Evolutionary conservation across 176 grass and related monocot species (phyloP), one percentile per base, ranked within the genome.

Genomic region (Neostapfia colusana): DNA sequence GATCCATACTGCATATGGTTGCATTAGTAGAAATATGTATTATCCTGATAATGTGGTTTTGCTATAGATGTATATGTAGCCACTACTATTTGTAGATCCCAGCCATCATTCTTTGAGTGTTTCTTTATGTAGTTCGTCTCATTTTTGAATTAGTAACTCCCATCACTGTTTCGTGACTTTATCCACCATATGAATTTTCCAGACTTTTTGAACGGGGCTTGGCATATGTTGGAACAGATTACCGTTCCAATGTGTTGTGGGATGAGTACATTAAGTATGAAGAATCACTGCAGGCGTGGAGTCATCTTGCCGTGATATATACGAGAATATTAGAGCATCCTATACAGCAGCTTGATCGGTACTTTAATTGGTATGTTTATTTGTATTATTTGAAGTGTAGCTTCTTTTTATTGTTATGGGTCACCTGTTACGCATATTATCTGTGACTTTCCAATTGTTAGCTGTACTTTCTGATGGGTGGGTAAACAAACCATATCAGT

Each of bases 221-320:
- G 83, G 92, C 92, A 70, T 99, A 99, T 61, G 95, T 99, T 83
- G 95, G 95, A 75, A 90, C 95, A 67, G 95, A 99, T 87, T 99
- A 89, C 68, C 84, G 85, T 49, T 99, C 95, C 72, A 89, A 89
- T 74, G 77, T 70, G 41, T 85, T 99, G 83, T 99, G 95, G 95
- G 95, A 99, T 77, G 95, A 99, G 62, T 99, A 99, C 76, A 92
- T 99, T 84, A 99, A 91, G 85, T 99, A 99, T 89, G 95, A 99
- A 86, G 95, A 99, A 61, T 95, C 95, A 65, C 95, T 90, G 49
- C 91, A 99, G 66, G 91, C 91, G 37, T 99, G 95, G 95, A 95
- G 83, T 76, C 84, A 99, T 88, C 80, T 99, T 18, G 89, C 95
- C 12, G 76, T 83, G 27, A 95, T 99, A 78, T 95, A 99, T 85